A percentile compares a stretch with the other conserved stretches of the same genome.
phyloP scores from a whole-genome alignment of 176 grass and related monocot genomes.

The Aechmea fasciata region DNA sequence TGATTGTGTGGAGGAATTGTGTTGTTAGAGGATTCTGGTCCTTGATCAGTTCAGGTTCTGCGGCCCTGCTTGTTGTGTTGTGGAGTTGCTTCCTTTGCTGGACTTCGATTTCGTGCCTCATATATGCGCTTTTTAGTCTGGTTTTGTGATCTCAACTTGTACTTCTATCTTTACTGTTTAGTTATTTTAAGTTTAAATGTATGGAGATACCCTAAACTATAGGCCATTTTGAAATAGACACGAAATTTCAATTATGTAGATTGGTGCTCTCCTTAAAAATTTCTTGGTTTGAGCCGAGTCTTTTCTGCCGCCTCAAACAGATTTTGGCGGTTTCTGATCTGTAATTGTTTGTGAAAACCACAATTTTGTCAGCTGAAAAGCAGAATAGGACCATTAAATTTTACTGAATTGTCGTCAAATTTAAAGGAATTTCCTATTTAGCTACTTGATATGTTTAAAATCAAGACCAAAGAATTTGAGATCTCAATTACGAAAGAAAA shows the following conservation, averaged over 20 bases:
- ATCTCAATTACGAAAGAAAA: no score
- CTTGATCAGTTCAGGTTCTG: conserved; percentile 54
- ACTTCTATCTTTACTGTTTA: conserved; percentile 7
- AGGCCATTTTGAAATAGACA: neutral
- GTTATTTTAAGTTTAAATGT: neutral
- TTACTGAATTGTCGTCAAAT: no score
- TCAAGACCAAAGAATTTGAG: no score
- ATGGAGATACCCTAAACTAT: conserved; percentile 6
- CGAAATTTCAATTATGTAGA: neutral
- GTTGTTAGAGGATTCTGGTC: conserved; percentile 40
- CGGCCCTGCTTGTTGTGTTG: conserved; percentile 73
- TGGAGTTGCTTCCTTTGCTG: conserved; percentile 88
- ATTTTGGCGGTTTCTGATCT: no score
- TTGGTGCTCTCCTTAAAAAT: no score
- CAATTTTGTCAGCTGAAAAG: no score
- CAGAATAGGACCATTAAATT: no score
- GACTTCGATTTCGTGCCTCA: conserved; percentile 48
- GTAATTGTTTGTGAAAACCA: no score
- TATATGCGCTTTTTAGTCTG: conserved; percentile 68
- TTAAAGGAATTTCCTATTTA: no score
- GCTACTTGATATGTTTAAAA: no score
- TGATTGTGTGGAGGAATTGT: conserved; percentile 60
- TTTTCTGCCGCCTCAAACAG: no score
- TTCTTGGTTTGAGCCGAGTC: no score
- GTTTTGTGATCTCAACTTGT: conserved; percentile 33